Evolutionary conservation across 2,329 filamentous ascomycete species (phyloP).

Genomic region (Hypoxylon sp.): DNA sequence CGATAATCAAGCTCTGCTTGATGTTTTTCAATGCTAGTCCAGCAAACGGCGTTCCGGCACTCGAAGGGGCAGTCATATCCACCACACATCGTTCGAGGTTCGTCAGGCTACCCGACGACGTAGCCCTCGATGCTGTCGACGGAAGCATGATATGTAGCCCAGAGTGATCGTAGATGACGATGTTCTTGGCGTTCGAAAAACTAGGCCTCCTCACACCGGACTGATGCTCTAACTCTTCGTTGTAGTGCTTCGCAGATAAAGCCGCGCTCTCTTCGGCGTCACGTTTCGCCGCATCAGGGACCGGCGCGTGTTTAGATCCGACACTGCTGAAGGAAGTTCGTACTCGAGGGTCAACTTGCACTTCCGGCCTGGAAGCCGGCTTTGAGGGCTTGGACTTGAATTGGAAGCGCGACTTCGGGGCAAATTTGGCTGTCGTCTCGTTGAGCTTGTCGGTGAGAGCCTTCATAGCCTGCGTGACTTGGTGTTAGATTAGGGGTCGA

Average conservation of each 20-base stretch:
- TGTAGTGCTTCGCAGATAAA: conserved; percentile 64
- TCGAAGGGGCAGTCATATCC: conserved; percentile 80
- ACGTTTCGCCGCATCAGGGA: conserved; percentile 48
- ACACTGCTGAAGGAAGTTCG: conserved; percentile 41
- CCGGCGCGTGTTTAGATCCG: conserved; percentile 31
- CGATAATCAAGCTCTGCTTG: conserved; percentile 77
- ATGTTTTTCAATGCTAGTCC: conserved; percentile 77
- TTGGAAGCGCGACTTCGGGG: conserved; percentile 83
- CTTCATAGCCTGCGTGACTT: conserved; percentile 76
- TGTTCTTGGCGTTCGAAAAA: conserved; percentile 71
- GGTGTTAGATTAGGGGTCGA: conserved; percentile 27
- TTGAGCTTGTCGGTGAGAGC: conserved; percentile 82
- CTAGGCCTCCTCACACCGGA: conserved; percentile 68
- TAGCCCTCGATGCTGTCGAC: conserved; percentile 75
- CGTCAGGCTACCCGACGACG: conserved; percentile 79
- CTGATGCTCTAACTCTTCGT: conserved; percentile 64
- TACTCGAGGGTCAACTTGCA: conserved; percentile 54
- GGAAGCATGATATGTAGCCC: conserved; percentile 84
- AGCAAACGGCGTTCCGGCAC: conserved; percentile 74
- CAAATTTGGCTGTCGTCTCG: conserved; percentile 74
- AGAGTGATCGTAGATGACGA: conserved; percentile 76
- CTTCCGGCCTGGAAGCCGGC: conserved; percentile 60
- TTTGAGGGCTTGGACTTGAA: conserved; percentile 77
- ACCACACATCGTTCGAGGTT: conserved; percentile 79
- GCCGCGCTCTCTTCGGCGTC: conserved; percentile 58